Evolutionary conservation across 2,329 filamentous ascomycete genomes (phyloP).

Genomic region (Cercospora sesami): DNA sequence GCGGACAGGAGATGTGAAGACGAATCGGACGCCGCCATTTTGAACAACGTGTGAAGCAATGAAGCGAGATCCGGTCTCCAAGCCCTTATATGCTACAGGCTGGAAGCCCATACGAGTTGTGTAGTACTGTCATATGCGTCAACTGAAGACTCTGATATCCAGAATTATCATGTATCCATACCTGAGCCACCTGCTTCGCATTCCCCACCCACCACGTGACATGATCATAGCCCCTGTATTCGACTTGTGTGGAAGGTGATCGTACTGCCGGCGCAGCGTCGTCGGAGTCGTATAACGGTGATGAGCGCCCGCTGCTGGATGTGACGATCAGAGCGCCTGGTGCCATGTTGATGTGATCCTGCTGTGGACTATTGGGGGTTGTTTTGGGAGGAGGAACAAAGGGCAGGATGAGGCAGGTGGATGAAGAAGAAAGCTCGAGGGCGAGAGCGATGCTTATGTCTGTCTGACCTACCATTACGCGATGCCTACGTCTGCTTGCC

Average conservation of each 20-base stretch:
- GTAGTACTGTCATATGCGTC: constrained; percentile 63
- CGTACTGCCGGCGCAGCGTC: constrained; percentile 17
- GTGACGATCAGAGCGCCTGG: constrained; percentile 42
- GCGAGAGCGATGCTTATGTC: constrained; percentile 15
- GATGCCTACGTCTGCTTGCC: constrained; percentile 1
- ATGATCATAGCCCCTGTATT: constrained; percentile 84
- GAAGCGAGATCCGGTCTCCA: constrained; percentile 81
- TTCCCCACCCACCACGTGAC: constrained; percentile 97
- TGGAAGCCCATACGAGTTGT: constrained; percentile 83
- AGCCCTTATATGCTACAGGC: constrained; percentile 77
- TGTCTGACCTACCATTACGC: constrained; percentile 7
- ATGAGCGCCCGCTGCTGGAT: constrained; percentile 33
- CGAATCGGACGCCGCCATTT: constrained; percentile 75
- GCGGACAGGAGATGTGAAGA: constrained; percentile 79
- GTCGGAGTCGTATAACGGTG: constrained; percentile 27
- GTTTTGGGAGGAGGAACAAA: constrained; percentile 1
- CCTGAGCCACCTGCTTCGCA: constrained; percentile 81
- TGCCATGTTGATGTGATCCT: constrained; percentile 33
- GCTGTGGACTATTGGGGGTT: not conserved
- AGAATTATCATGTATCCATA: not conserved
- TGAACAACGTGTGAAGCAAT: constrained; percentile 81
- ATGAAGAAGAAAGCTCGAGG: not conserved
- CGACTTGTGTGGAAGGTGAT: constrained; percentile 18
- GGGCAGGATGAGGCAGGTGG: not conserved
- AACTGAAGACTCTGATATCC: not conserved